Percentiles rank a stretch among this genome's conserved stretches.
Evolutionary conservation across 2,329 filamentous ascomycete genomes (phyloP).

Genomic region (Microsporum audouinii): DNA sequence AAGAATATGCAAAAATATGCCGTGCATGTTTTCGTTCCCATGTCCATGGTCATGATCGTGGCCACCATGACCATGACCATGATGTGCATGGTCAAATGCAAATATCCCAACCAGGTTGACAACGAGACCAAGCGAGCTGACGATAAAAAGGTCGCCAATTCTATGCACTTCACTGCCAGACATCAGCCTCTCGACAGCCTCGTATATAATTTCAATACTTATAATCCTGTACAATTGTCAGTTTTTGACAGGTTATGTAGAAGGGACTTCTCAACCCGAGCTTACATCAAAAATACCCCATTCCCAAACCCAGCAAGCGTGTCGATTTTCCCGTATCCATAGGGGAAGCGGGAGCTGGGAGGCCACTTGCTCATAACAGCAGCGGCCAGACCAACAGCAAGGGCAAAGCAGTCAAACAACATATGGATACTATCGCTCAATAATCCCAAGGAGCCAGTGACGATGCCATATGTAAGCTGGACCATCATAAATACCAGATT

Average conservation of each 20-base stretch:
- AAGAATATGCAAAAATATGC: constrained; percentile 89
- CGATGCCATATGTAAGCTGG: constrained; percentile 85
- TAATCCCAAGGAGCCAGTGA: constrained; percentile 87
- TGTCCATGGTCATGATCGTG: constrained; percentile 37
- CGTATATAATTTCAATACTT: constrained; percentile 89
- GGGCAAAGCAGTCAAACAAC: constrained; percentile 94
- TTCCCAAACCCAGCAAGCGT: constrained; percentile 94
- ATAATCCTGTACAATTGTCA: constrained; percentile 53
- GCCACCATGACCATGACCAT: constrained; percentile 33
- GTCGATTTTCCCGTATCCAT: constrained; percentile 94
- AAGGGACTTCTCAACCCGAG: neutral
- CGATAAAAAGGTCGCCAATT: constrained; percentile 73
- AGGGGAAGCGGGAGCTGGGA: constrained; percentile 75
- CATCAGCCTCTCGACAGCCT: constrained; percentile 77
- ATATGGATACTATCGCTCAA: constrained; percentile 97
- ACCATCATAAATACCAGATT: constrained; percentile 94
- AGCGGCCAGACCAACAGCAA: constrained; percentile 80
- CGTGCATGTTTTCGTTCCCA: constrained; percentile 95
- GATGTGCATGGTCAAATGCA: constrained; percentile 63
- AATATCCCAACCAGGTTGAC: constrained; percentile 90
- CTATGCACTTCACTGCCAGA: constrained; percentile 75
- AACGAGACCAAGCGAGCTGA: constrained; percentile 72
- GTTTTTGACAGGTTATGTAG: neutral
- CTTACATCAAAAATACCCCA: constrained; percentile 78
- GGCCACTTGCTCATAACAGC: constrained; percentile 97